Conservation (phyloP, 2,329 filamentous ascomycete genomes). For the Byssoonygena ceratinophila region DNA sequence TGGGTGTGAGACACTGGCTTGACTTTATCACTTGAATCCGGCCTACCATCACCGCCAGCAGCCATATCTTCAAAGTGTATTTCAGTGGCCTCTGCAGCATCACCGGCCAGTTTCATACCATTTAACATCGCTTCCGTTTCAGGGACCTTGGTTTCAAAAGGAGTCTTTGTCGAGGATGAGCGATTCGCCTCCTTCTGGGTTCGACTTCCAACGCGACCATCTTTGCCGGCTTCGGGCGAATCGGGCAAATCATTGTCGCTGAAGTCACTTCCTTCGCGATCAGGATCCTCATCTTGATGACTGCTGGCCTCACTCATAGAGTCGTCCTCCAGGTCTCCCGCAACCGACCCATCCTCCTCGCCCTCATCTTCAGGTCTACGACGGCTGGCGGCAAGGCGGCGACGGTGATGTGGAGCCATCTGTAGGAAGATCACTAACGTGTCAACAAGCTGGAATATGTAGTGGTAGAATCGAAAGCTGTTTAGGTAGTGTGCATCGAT, state of each 20-base stretch:
- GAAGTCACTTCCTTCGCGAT: slow-evolving; percentile 49
- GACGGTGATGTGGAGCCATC: slow-evolving; percentile 37
- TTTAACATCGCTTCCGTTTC: slow-evolving; percentile 55
- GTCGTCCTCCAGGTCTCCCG: slow-evolving; percentile 47
- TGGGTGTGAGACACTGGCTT: slow-evolving; percentile 53
- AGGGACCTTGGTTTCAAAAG: slow-evolving; percentile 33
- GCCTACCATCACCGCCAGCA: slow-evolving; percentile 33
- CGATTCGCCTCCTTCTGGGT: slow-evolving; percentile 29
- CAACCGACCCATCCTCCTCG: slow-evolving; percentile 40
- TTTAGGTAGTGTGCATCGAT: neutral
- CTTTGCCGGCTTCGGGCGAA: slow-evolving; percentile 17
- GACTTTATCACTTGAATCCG: slow-evolving; percentile 23
- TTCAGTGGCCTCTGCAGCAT: slow-evolving; percentile 29
- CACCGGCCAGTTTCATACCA: slow-evolving; percentile 42
- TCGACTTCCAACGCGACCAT: neutral
- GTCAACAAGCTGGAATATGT: neutral
- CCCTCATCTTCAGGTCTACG: slow-evolving; percentile 39
- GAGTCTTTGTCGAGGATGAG: slow-evolving; percentile 25
- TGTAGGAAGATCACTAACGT: neutral
- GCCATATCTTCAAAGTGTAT: slow-evolving; percentile 44
- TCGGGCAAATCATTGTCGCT: slow-evolving; percentile 41
- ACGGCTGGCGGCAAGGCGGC: slow-evolving; percentile 37
- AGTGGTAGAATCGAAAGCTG: neutral
- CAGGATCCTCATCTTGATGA: slow-evolving; percentile 48
- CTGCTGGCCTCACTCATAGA: slow-evolving; percentile 52